These are phyloP conservation scores for Daldinia vernicosa DNA, from an alignment of 495 filamentous ascomycete genomes.

Conservation along the genomic window DNA sequence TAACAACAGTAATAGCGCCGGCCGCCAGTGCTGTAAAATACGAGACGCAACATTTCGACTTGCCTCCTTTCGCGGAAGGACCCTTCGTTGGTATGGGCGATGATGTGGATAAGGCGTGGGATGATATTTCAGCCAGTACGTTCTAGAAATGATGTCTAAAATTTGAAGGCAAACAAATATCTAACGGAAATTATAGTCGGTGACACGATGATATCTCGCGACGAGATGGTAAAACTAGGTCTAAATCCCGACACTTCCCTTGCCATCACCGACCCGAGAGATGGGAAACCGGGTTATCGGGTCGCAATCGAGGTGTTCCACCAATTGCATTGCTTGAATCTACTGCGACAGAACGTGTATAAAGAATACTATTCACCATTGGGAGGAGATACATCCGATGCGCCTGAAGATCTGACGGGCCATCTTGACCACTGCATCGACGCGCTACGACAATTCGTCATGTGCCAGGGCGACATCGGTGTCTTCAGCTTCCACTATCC, in stretches of 20 bases:
- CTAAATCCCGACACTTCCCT: conserved; percentile 55
- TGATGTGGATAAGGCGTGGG: conserved; percentile 56
- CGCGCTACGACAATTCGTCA: conserved; percentile 58
- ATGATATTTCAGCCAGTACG: conserved; percentile 56
- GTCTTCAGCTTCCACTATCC: conserved; percentile 60
- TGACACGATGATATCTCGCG: conserved; percentile 61
- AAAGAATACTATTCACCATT: conserved; percentile 58
- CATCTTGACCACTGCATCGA: conserved; percentile 62
- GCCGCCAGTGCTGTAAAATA: conserved; percentile 57
- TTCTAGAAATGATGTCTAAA: not conserved
- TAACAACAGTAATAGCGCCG: conserved; percentile 50
- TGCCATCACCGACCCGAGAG: conserved; percentile 58
- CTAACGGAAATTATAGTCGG: conserved; percentile 44
- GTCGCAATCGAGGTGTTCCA: conserved; percentile 66
- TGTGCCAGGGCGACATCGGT: conserved; percentile 60
- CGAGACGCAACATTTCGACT: conserved; percentile 54
- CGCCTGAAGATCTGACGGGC: conserved; percentile 43
- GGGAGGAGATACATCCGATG: conserved; percentile 49
- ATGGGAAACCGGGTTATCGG: conserved; percentile 60
- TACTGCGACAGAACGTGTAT: conserved; percentile 59
- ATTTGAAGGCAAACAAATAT: not conserved
- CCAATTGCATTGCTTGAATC: conserved; percentile 64
- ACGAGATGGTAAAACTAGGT: conserved; percentile 57
- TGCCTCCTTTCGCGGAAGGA: conserved; percentile 51
- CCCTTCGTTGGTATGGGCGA: conserved; percentile 56